These are phyloP conservation scores for Allodekkera sacchari DNA, from an alignment of 805 yeast genomes.

Conservation along the genomic window DNA sequence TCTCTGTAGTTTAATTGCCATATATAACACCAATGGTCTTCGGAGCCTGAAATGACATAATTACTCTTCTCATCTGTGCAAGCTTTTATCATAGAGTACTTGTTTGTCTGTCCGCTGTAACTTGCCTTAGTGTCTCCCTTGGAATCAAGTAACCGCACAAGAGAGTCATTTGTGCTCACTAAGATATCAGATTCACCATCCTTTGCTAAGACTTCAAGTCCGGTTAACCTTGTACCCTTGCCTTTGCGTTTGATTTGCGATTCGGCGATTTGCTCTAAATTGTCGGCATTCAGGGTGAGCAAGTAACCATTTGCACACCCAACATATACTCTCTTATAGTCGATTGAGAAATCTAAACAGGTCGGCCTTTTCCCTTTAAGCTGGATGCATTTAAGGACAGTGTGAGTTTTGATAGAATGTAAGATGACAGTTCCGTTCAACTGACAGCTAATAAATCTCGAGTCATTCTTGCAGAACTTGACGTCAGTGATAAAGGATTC, in stretches of 20 bases:
- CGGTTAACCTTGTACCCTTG: conserved; percentile 64
- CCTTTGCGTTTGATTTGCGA: conserved; percentile 37
- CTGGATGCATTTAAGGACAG: conserved; percentile 51
- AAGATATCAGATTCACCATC: conserved; percentile 28
- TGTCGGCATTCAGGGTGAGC: conserved; percentile 51
- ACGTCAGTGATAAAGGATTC: conserved; percentile 79
- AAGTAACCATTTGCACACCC: conserved; percentile 79
- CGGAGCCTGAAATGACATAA: conserved; percentile 71
- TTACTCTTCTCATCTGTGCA: conserved; percentile 45
- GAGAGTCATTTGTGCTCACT: conserved; percentile 77
- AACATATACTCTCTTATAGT: conserved; percentile 48
- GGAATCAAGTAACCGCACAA: conserved; percentile 58
- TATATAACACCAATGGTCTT: conserved; percentile 78
- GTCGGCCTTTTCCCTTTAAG: conserved; percentile 58
- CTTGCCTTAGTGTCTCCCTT: no score
- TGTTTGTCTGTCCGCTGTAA: conserved; percentile 70
- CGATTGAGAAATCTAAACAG: conserved; percentile 64
- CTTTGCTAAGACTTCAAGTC: conserved; percentile 44
- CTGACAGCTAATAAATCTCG: conserved; percentile 75
- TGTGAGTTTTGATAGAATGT: conserved; percentile 79
- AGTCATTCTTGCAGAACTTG: conserved; percentile 77
- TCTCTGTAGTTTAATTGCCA: conserved; percentile 56
- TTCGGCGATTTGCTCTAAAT: conserved; percentile 35
- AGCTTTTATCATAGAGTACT: conserved; percentile 66
- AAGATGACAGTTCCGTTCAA: conserved; percentile 65